Evolutionary conservation across 2,329 filamentous ascomycete species (phyloP).

Genomic region (Tolypocladium inflatum): DNA sequence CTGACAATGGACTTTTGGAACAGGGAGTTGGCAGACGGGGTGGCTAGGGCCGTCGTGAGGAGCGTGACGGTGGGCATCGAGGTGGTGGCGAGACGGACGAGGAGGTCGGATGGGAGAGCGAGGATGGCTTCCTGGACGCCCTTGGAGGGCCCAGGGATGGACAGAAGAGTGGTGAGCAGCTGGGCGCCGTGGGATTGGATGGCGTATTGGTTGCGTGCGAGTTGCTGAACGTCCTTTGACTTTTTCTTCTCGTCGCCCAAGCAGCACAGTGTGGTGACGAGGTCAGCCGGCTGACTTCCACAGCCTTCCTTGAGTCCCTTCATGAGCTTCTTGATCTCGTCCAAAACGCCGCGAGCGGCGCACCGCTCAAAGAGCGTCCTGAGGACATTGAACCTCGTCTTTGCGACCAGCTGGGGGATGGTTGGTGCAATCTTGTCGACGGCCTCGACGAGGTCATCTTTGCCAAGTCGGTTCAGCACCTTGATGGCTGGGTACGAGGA

Average conservation of each 20-base stretch:
- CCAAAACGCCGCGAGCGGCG: slow-evolving; percentile 51
- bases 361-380: slow-evolving; percentile 79
- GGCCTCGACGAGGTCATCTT: slow-evolving; percentile 71
- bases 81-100: slow-evolving; percentile 54
- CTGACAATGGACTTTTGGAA: slow-evolving; percentile 48
- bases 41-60: slow-evolving; percentile 39
- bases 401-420: slow-evolving; percentile 62
- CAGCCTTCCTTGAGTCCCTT: slow-evolving; percentile 38
- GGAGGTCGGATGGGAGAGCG: slow-evolving; percentile 42
- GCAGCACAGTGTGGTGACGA: slow-evolving; percentile 40
- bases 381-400: slow-evolving; percentile 69
- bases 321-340: slow-evolving; percentile 38
- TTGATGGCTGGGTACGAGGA: slow-evolving; percentile 80
- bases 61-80: slow-evolving; percentile 40
- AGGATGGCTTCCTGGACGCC: slow-evolving; percentile 67
- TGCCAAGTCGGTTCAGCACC: slow-evolving; percentile 73
- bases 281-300: slow-evolving; percentile 33
- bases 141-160: slow-evolving; percentile 60
- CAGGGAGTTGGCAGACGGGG: slow-evolving; percentile 35
- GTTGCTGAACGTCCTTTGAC: slow-evolving; percentile 25
- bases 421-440: slow-evolving; percentile 64
- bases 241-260: slow-evolving; percentile 26
- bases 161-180: slow-evolving; percentile 70
- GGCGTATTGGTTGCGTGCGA: slow-evolving; percentile 46
- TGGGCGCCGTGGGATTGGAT: slow-evolving; percentile 65